Evolutionary conservation across 2,329 filamentous ascomycete species (phyloP).

Genomic region (Fusarium fracticaudum): DNA sequence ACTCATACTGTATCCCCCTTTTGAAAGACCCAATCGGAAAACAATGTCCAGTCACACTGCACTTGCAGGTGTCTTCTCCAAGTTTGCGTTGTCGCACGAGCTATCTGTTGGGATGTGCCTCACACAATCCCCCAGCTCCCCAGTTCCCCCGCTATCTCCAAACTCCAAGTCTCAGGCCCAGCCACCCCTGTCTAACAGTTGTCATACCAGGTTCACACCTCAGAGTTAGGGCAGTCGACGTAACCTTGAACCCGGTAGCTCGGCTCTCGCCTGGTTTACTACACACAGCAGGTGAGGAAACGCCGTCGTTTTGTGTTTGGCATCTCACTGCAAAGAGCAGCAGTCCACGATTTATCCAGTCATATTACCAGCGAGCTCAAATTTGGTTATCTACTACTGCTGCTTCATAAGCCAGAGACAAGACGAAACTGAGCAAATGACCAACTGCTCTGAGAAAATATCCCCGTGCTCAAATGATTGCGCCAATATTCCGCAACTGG

Average conservation of each 20-base stretch:
- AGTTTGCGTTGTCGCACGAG: not conserved
- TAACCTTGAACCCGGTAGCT: not conserved
- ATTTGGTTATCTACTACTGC: not conserved
- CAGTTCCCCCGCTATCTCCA: conserved; percentile 1
- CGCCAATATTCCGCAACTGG: not conserved
- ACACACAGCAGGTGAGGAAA: not conserved
- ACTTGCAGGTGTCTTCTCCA: not conserved
- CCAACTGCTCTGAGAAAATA: not conserved
- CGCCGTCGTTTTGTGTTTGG: not conserved
- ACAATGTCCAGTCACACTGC: not conserved
- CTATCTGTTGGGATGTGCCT: not conserved
- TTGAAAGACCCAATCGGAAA: not conserved
- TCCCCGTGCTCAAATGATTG: not conserved
- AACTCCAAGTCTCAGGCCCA: not conserved
- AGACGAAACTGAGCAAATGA: not conserved
- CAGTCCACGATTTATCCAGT: not conserved
- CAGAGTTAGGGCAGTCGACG: not conserved
- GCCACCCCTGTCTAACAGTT: not conserved
- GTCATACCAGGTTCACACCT: not conserved
- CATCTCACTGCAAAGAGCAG: not conserved
- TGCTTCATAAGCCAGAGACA: not conserved
- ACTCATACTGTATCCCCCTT: not conserved
- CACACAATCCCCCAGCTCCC: not conserved
- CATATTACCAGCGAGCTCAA: not conserved
- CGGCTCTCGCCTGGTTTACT: conserved; percentile 6